These are phyloP conservation scores for Hydrangea macrophylla DNA, from an alignment of 148 eudicot species.

Conservation along the genomic window DNA sequence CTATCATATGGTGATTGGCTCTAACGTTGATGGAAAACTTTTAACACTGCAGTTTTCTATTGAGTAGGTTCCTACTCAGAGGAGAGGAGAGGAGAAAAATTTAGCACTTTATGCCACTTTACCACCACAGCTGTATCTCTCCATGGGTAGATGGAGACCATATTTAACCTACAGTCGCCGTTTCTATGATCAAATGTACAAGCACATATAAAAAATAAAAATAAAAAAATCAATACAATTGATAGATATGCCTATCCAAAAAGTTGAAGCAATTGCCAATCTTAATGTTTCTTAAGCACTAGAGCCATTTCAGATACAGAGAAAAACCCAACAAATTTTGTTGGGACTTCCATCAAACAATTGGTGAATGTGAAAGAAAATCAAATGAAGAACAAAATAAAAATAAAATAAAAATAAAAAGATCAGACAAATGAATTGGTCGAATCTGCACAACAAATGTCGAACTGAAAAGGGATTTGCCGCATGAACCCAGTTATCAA, in stretches of 20 bases:
- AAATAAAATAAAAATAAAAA: background rate
- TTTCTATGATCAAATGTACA: background rate
- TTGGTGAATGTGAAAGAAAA: background rate
- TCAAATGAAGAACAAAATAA: background rate
- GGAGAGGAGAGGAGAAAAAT: background rate
- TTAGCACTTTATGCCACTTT: background rate
- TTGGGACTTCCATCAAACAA: conserved; percentile 5
- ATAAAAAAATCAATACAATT: background rate
- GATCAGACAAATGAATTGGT: background rate
- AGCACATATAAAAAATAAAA: no score
- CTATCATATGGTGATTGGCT: background rate
- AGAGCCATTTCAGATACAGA: background rate
- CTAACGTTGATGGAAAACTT: background rate
- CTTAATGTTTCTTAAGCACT: background rate
- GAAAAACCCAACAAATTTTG: background rate
- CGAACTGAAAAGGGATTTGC: background rate
- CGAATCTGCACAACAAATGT: background rate
- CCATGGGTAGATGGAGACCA: background rate
- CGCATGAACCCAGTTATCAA: background rate
- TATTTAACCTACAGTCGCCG: background rate
- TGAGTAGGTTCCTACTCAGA: background rate
- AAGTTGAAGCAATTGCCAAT: background rate
- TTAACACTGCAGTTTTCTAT: background rate
- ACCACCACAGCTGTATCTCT: background rate
- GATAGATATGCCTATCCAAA: background rate